A percentile compares a stretch with the other conserved stretches of the same genome.
Evolutionary conservation across 129 eudicot species (phyloP).

Genomic region (carrot (Daucus carota)): DH1_v3.0 NC_030387.2:37157001-37157500

Average conservation of each 20-base stretch:
- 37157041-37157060: slow-evolving; percentile 51
- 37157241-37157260: slow-evolving; percentile 35
- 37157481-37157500: too few relatives aligned
- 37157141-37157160: slow-evolving; percentile 18
- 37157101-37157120: slow-evolving; percentile 23
- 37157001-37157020: slow-evolving; percentile 76
- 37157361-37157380: background rate
- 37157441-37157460: background rate
- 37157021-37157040: slow-evolving; percentile 71
- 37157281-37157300: background rate
- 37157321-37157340: background rate
- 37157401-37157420: background rate
- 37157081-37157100: background rate
- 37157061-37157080: slow-evolving; percentile 3
- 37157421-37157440: background rate
- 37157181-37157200: slow-evolving; percentile 22
- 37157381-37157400: background rate
- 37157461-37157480: background rate
- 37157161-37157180: slow-evolving; percentile 7
- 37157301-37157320: background rate
- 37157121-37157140: slow-evolving; percentile 18
- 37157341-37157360: background rate
- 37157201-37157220: slow-evolving; percentile 15
- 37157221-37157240: slow-evolving; percentile 37
- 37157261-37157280: too few relatives aligned